Evolutionary conservation across 192 early-diverging fungal species (phyloP).

Genomic region (Backusella mclennaniae): DNA sequence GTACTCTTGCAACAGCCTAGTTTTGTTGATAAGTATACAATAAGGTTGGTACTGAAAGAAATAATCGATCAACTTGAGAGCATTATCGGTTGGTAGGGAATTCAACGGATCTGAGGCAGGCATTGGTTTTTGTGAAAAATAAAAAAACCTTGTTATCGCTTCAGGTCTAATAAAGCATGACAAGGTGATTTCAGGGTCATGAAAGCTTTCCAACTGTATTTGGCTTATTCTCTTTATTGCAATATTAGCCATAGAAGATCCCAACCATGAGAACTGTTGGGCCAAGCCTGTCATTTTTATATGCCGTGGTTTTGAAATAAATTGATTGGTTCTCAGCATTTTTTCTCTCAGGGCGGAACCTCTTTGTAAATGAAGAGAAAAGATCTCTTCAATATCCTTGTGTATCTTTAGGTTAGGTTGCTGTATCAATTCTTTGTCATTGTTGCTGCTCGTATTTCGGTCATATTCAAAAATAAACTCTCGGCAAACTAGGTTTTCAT

Average conservation of each 20-base stretch:
- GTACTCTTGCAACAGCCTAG: constrained; percentile 24
- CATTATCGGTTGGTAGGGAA: constrained; percentile 13
- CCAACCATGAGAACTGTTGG: background rate
- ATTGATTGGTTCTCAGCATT: background rate
- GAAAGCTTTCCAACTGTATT: background rate
- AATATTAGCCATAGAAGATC: background rate
- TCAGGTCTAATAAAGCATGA: background rate
- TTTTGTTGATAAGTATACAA: constrained; percentile 28
- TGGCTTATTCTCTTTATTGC: background rate
- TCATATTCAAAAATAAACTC: constrained; percentile 30
- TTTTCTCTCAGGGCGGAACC: background rate
- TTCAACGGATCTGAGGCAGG: constrained; percentile 8
- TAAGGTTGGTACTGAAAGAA: constrained; percentile 25
- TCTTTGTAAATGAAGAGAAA: background rate
- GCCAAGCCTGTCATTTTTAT: background rate
- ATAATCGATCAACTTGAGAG: constrained; percentile 24
- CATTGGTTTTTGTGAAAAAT: background rate
- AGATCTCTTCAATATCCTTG: background rate
- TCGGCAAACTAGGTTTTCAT: constrained; percentile 6
- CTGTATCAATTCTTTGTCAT: background rate
- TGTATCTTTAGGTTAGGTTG: background rate
- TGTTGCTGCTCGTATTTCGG: background rate
- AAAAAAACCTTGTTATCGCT: background rate
- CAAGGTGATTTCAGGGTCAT: background rate
- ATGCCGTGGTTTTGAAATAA: background rate